phyloP scores from a whole-genome alignment of 257 asterid genomes.

The Thymus quinquecostatus region DNA sequence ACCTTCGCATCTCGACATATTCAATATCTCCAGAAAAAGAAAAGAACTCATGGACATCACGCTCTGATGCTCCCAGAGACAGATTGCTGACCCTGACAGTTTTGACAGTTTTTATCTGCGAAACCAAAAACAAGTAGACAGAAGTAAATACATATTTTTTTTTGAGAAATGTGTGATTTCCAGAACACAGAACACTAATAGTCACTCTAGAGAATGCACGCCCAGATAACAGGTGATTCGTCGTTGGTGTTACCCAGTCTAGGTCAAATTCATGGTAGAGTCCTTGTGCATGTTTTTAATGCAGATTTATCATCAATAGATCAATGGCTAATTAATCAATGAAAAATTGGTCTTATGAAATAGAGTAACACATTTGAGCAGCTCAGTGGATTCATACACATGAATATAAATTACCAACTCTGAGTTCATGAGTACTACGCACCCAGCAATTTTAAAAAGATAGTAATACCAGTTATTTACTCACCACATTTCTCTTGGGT shows the following conservation, averaged over 20 bases:
- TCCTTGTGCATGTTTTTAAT: too few relatives aligned
- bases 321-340: too few relatives aligned
- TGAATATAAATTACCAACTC: too few relatives aligned
- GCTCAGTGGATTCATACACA: too few relatives aligned
- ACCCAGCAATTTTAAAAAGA: background rate
- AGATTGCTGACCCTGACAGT: conserved; percentile 90
- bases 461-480: conserved; percentile 3
- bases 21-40: conserved; percentile 94
- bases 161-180: background rate
- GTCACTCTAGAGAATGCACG: background rate
- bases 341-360: too few relatives aligned
- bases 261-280: too few relatives aligned
- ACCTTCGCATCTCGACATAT: conserved; percentile 93
- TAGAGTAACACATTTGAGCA: too few relatives aligned
- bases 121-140: conserved; percentile 22
- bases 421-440: background rate
- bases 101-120: conserved; percentile 73
- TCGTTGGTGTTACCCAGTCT: too few relatives aligned
- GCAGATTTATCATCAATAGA: too few relatives aligned
- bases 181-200: background rate
- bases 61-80: conserved; percentile 85
- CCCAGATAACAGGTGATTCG: background rate
- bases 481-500: background rate
- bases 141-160: background rate
- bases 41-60: conserved; percentile 84